Percentiles rank a stretch among this genome's conserved stretches.
phyloP scores from a whole-genome alignment of 257 asterid genomes.

The Solanum paucissectum region DNA sequence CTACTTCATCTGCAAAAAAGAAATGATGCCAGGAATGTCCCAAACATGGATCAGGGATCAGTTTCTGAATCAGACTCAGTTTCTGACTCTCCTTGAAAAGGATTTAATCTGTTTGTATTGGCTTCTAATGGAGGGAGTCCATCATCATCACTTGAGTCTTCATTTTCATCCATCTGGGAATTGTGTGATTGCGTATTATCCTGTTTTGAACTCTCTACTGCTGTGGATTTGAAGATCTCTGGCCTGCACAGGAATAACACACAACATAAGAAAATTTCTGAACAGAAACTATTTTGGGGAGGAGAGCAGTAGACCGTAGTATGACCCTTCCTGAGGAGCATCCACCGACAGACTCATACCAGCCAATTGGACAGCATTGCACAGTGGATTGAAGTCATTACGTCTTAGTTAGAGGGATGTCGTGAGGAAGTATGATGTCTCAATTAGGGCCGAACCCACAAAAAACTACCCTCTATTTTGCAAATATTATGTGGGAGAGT shows the following conservation, averaged over 20 bases:
- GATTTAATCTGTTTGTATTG: slow-evolving; percentile 60
- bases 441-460: background rate
- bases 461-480: background rate
- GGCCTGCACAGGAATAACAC: slow-evolving; percentile 34
- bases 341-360: background rate
- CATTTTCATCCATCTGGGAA: slow-evolving; percentile 4
- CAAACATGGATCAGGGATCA: slow-evolving; percentile 14
- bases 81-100: slow-evolving; percentile 14
- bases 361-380: background rate
- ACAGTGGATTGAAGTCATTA: background rate
- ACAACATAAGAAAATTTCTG: background rate
- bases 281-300: background rate
- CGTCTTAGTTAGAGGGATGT: background rate
- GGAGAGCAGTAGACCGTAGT: background rate
- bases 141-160: slow-evolving; percentile 44
- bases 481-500: background rate
- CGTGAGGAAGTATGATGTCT: background rate
- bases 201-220: slow-evolving; percentile 15
- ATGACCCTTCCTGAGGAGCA: background rate
- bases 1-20: background rate
- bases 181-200: background rate
- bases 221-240: slow-evolving; percentile 36
- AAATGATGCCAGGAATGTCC: background rate
- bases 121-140: slow-evolving; percentile 86
- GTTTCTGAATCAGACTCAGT: slow-evolving; percentile 33